Evolutionary conservation across 495 filamentous ascomycete genomes (phyloP), one percentile per base, ranked within the genome.

Genomic region (Hyphodiscus hymeniophilus): DNA sequence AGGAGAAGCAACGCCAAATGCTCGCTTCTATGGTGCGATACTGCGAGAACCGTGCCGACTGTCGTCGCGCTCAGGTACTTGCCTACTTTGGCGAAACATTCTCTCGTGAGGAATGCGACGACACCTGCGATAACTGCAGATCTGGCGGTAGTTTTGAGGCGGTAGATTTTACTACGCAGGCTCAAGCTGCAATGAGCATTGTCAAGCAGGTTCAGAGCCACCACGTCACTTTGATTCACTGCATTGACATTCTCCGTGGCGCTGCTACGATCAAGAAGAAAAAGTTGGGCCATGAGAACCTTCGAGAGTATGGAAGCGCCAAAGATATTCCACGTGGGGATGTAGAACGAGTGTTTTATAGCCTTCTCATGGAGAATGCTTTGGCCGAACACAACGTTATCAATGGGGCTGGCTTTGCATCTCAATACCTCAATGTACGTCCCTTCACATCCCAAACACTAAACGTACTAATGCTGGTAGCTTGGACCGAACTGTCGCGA

Each of bases 11-110:
- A 63, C 73, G 73, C 34, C 71, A 83, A 45, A 95, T 95, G 89
- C 71, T 99, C 15, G 76, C 79, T 41, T 82, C 79, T 23, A 85
- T 99, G 38, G 71, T 88, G 1, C 77, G 84, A 50, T 97, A 82
- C 51, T 96, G 89, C 65, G 87, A 95, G 57, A 95, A 95, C 63
- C 72, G 71, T 50, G 80, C 74, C 48, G 84, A 92, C 51, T 99
- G 92, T 58, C 77, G 92, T 31, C 74, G 94, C 34, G 84, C 85
- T 1, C 85, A 96, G 62, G 80, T 99, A 16, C 77, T 99, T 20
- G 77, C 74, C 3, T 97, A 99, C 61, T 99, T 99, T 65, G 87
- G 82, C 30, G 94, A 99, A 62, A 61, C 68, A 3, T 97, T 95
- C 59, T 68, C 74, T 7, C 69, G 70, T 33, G 74, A 81, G 10